Evolutionary conservation across 2,329 filamentous ascomycete genomes (phyloP).

Genomic region (Alternaria burnsii): DNA sequence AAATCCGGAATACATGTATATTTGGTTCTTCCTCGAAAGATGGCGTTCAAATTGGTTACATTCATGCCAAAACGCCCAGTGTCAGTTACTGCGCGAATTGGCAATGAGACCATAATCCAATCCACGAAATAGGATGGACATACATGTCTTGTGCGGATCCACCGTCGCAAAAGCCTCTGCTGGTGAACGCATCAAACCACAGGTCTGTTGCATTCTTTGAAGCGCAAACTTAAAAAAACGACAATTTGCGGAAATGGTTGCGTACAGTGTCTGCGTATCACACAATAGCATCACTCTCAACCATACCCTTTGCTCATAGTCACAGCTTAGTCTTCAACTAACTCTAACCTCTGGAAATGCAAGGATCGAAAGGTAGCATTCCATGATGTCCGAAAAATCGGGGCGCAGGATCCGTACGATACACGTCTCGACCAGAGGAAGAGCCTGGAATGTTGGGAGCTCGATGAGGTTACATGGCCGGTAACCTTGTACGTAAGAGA

Average conservation of each 20-base stretch:
- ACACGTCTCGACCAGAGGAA: not conserved
- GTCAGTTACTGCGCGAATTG: not conserved
- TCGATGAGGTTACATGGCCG: slow-evolving; percentile 1
- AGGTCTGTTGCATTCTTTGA: not conserved
- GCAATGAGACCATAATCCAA: not conserved
- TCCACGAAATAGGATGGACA: not conserved
- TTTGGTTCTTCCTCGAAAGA: not conserved
- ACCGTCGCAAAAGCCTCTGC: not conserved
- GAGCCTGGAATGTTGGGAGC: not conserved
- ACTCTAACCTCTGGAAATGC: not conserved
- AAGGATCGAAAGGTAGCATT: not conserved
- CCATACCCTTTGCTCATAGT: not conserved
- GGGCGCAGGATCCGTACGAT: not conserved
- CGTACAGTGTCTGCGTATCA: not conserved
- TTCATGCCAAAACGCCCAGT: not conserved
- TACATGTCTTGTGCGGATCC: not conserved
- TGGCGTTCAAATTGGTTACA: not conserved
- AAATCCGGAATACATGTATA: not conserved
- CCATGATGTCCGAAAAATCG: too few relatives aligned
- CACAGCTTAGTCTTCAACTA: not conserved
- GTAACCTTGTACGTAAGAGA: slow-evolving; percentile 3
- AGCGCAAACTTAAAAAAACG: not conserved
- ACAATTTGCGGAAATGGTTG: not conserved
- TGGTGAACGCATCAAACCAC: not conserved
- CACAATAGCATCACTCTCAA: not conserved